Conservation (phyloP, 2,329 filamentous ascomycete species). For the Alternaria incomplexa region DNA sequence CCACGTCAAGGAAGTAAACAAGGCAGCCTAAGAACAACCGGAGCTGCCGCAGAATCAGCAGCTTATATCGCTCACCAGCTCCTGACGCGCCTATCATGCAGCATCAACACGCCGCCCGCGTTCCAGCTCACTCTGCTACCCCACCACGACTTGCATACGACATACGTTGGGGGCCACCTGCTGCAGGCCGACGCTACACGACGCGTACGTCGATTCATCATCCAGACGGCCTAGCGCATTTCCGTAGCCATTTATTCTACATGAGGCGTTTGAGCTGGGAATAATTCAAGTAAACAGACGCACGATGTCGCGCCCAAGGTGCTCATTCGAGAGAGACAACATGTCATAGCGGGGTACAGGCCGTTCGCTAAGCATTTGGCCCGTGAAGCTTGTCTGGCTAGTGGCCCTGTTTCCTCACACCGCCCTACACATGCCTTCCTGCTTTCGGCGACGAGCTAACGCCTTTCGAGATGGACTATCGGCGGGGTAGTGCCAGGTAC, state of each 20-base stretch:
- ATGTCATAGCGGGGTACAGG: conserved; percentile 18
- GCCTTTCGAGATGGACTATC: background rate
- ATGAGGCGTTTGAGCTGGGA: background rate
- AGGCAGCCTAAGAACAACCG: background rate
- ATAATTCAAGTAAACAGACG: background rate
- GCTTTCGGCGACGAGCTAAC: background rate
- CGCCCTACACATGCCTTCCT: conserved; percentile 1
- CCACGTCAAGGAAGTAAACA: background rate
- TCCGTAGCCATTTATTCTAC: background rate
- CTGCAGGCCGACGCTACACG: conserved; percentile 8
- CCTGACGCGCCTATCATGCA: background rate
- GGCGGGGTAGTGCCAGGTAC: conserved; percentile 10
- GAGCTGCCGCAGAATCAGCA: background rate
- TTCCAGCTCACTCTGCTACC: conserved; percentile 15
- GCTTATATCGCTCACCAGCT: conserved; percentile 15
- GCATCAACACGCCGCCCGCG: background rate
- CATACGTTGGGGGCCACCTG: background rate
- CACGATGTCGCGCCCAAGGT: conserved; percentile 1
- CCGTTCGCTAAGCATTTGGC: conserved; percentile 22
- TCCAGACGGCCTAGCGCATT: background rate
- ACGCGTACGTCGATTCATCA: background rate
- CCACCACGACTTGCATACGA: conserved; percentile 17
- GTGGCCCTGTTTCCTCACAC: conserved; percentile 4
- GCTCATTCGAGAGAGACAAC: conserved; percentile 8
- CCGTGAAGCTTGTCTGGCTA: conserved; percentile 26